Evolutionary conservation across 495 filamentous ascomycete genomes (phyloP), one percentile per base, ranked within the genome.

Genomic region (Aspergillus bridgeri): DNA sequence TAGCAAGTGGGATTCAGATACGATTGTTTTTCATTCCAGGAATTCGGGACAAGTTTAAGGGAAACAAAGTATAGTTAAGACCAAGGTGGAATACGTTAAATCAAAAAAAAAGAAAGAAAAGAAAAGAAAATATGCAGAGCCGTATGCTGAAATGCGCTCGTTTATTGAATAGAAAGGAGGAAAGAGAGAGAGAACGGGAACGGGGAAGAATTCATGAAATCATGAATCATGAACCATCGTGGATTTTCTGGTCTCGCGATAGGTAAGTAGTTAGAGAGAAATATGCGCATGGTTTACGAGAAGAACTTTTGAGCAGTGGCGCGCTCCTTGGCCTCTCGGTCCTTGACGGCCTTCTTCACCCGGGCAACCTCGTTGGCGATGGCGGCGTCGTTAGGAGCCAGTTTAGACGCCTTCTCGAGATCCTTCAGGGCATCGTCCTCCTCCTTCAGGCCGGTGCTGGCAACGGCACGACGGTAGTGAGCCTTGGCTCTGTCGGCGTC

Each of bases 251-350:
- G 33, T 38, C 33, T 38, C 33, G 33, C 33, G 33, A 38, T 38
- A 38, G 33, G 33, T 38, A 8, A 38, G 33, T 38, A 15, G 33
- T 8, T 38, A 15, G n/a, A n/a, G n/a, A n/a, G n/a, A n/a, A n/a
- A n/a, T n/a, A n/a, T n/a, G n/a, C n/a, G n/a, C n/a, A n/a, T n/a
- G n/a, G n/a, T 49, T 71, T 57, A 86, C 18, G 81, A 68, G 66
- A 98, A 98, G 77, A 92, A 92, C 78, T 92, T 96, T 75, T 85
- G 85, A 67, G 91, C 94, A 24, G 87, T 88, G 29, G 85, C 88
- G 79, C 91, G 93, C 78, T 98, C 90, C 80, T 90, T 95, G 68
- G 87, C 87, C 59, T 83, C 78, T 64, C 88, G 83, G 51, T 85
- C 89, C 48, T 83, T 82, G 43, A 88, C 81, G 53, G 77, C 81